A percentile compares a stretch with the other conserved stretches of the same genome.
Evolutionary conservation across 805 yeast genomes (phyloP).

Genomic region (Nakazawaea molendinolei): DNA sequence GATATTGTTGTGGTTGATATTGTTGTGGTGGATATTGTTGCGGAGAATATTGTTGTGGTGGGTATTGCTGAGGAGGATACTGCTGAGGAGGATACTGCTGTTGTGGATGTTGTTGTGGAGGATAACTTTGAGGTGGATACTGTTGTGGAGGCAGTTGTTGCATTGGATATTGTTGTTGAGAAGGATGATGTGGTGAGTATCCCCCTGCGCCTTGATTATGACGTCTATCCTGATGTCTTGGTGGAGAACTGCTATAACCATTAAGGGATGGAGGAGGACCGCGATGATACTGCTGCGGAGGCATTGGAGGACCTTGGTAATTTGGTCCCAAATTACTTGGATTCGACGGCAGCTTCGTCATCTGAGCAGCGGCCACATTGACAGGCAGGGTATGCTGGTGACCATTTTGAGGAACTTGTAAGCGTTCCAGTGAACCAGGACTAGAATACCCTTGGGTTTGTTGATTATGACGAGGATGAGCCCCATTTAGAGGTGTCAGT

Average conservation of each 20-base stretch:
- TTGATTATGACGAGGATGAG: too few species aligned
- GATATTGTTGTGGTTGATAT: background rate
- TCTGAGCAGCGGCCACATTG: too few species aligned
- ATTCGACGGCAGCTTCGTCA: too few species aligned
- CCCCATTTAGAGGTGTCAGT: too few species aligned
- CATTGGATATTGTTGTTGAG: background rate
- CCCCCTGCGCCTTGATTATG: background rate
- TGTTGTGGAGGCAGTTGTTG: background rate
- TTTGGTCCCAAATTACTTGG: conserved; percentile 11
- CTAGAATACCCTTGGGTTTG: too few species aligned
- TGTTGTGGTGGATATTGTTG: conserved; percentile 5
- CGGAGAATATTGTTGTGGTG: conserved; percentile 1
- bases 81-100: conserved; percentile 1
- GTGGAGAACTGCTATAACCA: too few species aligned
- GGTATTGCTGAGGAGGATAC: background rate
- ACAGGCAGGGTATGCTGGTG: too few species aligned
- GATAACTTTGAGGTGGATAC: background rate
- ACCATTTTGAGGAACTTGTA: too few species aligned
- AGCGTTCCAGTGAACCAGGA: too few species aligned
- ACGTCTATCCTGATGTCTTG: too few species aligned
- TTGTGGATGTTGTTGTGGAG: conserved; percentile 1
- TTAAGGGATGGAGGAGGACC: background rate
- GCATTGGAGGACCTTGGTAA: conserved; percentile 3
- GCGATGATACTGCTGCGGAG: background rate
- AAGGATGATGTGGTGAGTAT: background rate